Percentiles rank a stretch among this genome's conserved stretches.
Conservation (phyloP, 805 yeast genomes). For the Candida silvatica region DNA sequence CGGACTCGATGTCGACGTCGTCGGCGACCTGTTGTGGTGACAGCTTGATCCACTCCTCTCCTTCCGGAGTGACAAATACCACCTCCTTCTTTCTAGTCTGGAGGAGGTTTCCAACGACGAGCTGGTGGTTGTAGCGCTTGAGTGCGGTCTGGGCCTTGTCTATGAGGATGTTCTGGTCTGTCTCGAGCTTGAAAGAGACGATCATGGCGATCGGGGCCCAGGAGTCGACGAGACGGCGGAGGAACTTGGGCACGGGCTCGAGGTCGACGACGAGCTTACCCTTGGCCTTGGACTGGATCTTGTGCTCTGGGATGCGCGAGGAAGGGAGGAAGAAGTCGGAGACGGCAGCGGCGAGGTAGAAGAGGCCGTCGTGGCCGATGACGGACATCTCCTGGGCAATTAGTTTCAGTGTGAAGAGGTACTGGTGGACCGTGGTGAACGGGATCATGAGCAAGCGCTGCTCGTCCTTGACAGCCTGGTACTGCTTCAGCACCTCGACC, state of each 20-base stretch:
- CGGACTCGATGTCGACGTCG: slow-evolving; percentile 59
- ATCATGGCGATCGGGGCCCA: slow-evolving; percentile 98
- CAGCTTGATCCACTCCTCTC: slow-evolving; percentile 43
- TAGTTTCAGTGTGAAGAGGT: slow-evolving; percentile 71
- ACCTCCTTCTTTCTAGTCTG: slow-evolving; percentile 87
- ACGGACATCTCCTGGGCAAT: slow-evolving; percentile 52
- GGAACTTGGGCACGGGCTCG: slow-evolving; percentile 94
- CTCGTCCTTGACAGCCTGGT: slow-evolving; percentile 38
- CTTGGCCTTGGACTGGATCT: slow-evolving; percentile 71
- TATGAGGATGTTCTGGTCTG: slow-evolving; percentile 65
- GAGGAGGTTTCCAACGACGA: slow-evolving; percentile 88
- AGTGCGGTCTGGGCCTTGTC: slow-evolving; percentile 74
- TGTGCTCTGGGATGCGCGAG: slow-evolving; percentile 83
- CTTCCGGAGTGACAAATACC: slow-evolving; percentile 61
- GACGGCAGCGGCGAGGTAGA: slow-evolving; percentile 95
- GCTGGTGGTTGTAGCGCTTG: slow-evolving; percentile 79
- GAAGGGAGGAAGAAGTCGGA: slow-evolving; percentile 92
- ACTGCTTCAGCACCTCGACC: slow-evolving; percentile 50
- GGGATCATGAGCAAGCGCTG: slow-evolving; percentile 64
- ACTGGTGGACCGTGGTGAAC: slow-evolving; percentile 92
- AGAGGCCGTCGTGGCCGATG: slow-evolving; percentile 52
- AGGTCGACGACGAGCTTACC: slow-evolving; percentile 78
- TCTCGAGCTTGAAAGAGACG: slow-evolving; percentile 88
- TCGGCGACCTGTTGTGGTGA: slow-evolving; percentile 29
- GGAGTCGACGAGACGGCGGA: slow-evolving; percentile 75